Conservation (phyloP, 768 basidiomycete species). For the Mycena vulgaris region DNA sequence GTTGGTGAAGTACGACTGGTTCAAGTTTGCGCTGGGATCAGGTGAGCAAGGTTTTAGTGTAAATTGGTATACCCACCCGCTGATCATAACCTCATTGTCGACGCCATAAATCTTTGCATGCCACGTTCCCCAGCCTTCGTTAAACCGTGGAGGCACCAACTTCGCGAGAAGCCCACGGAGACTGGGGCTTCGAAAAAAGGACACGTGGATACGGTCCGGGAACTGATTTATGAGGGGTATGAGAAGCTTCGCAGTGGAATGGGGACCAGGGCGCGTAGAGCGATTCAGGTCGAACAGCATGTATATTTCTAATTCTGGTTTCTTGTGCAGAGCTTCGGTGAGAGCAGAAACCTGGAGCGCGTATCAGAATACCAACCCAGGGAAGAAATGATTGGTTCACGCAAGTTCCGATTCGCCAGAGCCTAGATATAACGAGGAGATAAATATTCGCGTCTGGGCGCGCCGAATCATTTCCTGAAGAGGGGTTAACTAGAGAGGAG, state of each 20-base stretch:
- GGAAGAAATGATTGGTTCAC: slow-evolving; percentile 46
- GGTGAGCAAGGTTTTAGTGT: neutral
- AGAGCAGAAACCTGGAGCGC: slow-evolving; percentile 78
- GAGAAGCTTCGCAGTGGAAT: slow-evolving; percentile 77
- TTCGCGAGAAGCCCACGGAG: slow-evolving; percentile 81
- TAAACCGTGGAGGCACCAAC: slow-evolving; percentile 91
- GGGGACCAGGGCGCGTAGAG: slow-evolving; percentile 80
- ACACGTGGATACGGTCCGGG: slow-evolving; percentile 80
- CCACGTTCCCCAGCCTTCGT: slow-evolving; percentile 99
- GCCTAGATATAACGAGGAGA: slow-evolving; percentile 94
- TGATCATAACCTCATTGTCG: slow-evolving; percentile 94
- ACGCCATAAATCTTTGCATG: slow-evolving; percentile 96
- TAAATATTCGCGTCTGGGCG: slow-evolving; percentile 86
- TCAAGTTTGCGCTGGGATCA: slow-evolving; percentile 87
- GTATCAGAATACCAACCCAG: neutral
- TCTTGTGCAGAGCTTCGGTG: slow-evolving; percentile 68
- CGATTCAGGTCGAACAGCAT: slow-evolving; percentile 88
- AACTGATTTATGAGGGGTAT: slow-evolving; percentile 82
- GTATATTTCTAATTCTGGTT: slow-evolving; percentile 75
- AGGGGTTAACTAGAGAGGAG: slow-evolving; percentile 1
- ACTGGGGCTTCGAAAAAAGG: slow-evolving; percentile 91
- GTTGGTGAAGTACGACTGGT: slow-evolving; percentile 93
- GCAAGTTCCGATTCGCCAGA: slow-evolving; percentile 86
- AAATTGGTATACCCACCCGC: slow-evolving; percentile 71
- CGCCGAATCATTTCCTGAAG: slow-evolving; percentile 79